Percentiles rank a stretch among this genome's conserved stretches.
phyloP scores from a whole-genome alignment of 257 asterid genomes.

The Solanum gandarillasii region DNA sequence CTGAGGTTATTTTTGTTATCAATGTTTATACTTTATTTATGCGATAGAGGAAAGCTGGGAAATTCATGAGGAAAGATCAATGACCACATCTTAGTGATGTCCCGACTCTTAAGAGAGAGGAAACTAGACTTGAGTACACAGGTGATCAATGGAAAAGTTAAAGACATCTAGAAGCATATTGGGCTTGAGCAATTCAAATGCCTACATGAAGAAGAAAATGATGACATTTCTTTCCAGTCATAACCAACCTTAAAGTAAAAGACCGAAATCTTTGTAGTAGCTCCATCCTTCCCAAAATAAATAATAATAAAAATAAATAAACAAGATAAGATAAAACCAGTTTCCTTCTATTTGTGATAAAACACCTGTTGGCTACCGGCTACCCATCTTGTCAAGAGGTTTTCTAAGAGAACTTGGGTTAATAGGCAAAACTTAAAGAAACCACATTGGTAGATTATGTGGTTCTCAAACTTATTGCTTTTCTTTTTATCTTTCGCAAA shows the following conservation, averaged over 20 bases:
- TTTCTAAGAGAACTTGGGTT: not conserved
- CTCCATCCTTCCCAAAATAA: not conserved
- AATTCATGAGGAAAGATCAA: not conserved
- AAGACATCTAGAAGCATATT: not conserved
- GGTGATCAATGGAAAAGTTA: not conserved
- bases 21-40: not conserved
- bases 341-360: not conserved
- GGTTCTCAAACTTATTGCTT: not conserved
- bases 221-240: not conserved
- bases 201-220: not conserved
- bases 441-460: not conserved
- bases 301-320: not conserved
- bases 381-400: not conserved
- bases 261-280: not conserved
- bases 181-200: not conserved
- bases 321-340: not conserved
- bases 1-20: not conserved
- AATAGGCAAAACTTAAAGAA: not conserved
- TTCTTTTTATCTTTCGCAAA: not conserved
- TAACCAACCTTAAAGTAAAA: not conserved
- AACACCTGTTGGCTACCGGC: not conserved
- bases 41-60: not conserved
- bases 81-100: not conserved
- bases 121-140: not conserved
- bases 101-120: not conserved